phyloP scores from a whole-genome alignment of 768 basidiomycete genomes.

The Dioszegia crocea region DNA sequence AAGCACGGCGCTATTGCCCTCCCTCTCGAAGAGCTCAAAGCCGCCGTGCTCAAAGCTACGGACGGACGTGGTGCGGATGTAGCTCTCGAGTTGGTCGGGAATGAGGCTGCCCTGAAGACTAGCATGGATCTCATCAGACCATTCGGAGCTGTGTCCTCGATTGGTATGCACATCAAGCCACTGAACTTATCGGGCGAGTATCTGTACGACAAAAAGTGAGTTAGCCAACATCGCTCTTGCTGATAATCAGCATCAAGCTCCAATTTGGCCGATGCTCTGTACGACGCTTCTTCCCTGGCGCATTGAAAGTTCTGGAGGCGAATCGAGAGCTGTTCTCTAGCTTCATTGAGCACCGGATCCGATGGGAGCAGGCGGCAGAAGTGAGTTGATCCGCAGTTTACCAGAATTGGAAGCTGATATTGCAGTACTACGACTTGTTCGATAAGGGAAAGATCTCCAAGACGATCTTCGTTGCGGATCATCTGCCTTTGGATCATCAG shows the following conservation, averaged over 20 bases:
- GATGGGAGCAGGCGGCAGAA: conserved; percentile 29
- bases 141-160: conserved; percentile 40
- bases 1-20: conserved; percentile 49
- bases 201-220: conserved; percentile 46
- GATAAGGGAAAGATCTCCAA: conserved; percentile 45
- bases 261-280: conserved; percentile 44
- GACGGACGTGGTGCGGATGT: conserved; percentile 47
- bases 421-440: conserved; percentile 44
- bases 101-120: conserved; percentile 33
- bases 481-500: conserved; percentile 4
- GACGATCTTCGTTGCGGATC: conserved; percentile 37
- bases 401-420: neutral
- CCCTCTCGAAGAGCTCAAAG: conserved; percentile 18
- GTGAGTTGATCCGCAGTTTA: conserved; percentile 10
- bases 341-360: conserved; percentile 34
- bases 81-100: conserved; percentile 50
- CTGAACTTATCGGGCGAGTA: conserved; percentile 29
- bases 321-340: conserved; percentile 31
- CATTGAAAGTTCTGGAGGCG: conserved; percentile 25
- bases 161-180: conserved; percentile 39
- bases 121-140: conserved; percentile 46
- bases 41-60: conserved; percentile 28
- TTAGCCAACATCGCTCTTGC: neutral
- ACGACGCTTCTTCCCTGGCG: conserved; percentile 23
- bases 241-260: conserved; percentile 28